Base-by-base conservation (phyloP, 148 eudicot species). In the Spergularia marina region DNA sequence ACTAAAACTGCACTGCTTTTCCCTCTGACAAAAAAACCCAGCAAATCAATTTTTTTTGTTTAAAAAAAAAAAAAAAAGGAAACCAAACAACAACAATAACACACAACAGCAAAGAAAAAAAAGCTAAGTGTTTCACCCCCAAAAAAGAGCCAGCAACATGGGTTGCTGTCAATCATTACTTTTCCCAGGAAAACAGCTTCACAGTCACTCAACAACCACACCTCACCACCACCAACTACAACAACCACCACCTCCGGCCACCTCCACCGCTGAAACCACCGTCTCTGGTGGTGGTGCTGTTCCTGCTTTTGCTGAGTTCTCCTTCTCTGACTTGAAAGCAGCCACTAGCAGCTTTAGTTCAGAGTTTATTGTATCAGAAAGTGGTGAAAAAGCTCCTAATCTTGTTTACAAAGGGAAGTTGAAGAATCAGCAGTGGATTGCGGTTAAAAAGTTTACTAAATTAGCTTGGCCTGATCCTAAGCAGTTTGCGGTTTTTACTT, bases 381-480 rank as follows among this genome's bases (percentile, higher is more conserved):
- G 95, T 77, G 93, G 95, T 62, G 91, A 90, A 52, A 85, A 88
- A 67, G 93, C 93, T 12, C 87, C 90, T 18, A 91, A 91, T 78
- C 74, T 87, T 69, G 97, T 90, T 12, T 92, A 92, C 76, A 90
- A 87, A 76, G 95, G 97, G 17, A 83, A 82, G 21, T 76, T 92
- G 10, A 82, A 86, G 57, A 86, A 84, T 70, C 85, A 84, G 16
- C 87, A 85, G 21, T 92, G 87, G 91, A 44, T 44, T 44, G 49
- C 95, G 49, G 93, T 92, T 66, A 92, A 92, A 82, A 90, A 87
- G 83, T 92, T 92, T 58, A 80, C 87, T 12, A 89, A 89, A 69
- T 76, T 89, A 72, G 91, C 97, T 34, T 92, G 97, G 97, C 97
- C 93, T 62, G 95, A 92, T 80, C 89, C 95, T 12, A 89, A 89